Percentiles rank a stretch among this genome's conserved stretches.
phyloP scores from a whole-genome alignment of 1,284 basidiomycete species.

The Marasmius tenuissimus region DNA sequence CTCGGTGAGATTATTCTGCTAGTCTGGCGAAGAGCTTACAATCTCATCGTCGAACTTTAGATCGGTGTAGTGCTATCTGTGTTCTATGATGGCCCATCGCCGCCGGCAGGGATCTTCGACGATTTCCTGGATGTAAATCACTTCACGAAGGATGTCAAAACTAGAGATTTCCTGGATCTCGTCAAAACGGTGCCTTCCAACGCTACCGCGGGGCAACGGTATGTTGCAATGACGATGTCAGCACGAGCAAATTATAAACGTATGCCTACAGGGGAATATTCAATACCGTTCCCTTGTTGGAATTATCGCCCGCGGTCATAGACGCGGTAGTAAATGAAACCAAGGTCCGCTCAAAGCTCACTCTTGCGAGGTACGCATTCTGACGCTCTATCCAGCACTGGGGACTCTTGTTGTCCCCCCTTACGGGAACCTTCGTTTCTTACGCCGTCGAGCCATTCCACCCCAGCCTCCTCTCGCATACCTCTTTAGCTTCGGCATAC shows the following conservation, averaged over 20 bases:
- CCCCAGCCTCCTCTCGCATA: constrained; percentile 40
- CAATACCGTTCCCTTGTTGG: constrained; percentile 45
- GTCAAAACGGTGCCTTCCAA: constrained; percentile 42
- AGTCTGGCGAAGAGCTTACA: not conserved
- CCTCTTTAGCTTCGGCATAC: constrained; percentile 39
- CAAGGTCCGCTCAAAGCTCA: constrained; percentile 29
- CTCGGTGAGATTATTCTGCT: constrained; percentile 27
- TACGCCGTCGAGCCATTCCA: constrained; percentile 62
- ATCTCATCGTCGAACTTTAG: constrained; percentile 21
- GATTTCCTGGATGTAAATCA: constrained; percentile 41
- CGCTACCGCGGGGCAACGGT: constrained; percentile 41
- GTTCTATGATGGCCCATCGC: constrained; percentile 54
- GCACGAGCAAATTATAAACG: too few relatives aligned
- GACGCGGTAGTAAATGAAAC: constrained; percentile 51
- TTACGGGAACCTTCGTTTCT: constrained; percentile 38
- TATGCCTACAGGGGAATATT: constrained; percentile 40
- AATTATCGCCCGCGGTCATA: constrained; percentile 41
- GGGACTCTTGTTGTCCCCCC: constrained; percentile 28
- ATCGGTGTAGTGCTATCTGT: constrained; percentile 34
- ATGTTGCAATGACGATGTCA: constrained; percentile 9
- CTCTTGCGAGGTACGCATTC: not conserved
- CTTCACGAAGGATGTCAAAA: constrained; percentile 36
- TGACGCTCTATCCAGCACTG: constrained; percentile 19
- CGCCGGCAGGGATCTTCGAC: constrained; percentile 50
- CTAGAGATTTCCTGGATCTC: constrained; percentile 40